Evolutionary conservation across 1,284 basidiomycete species (phyloP).

Genomic region (Leccinum ambiguum): DNA sequence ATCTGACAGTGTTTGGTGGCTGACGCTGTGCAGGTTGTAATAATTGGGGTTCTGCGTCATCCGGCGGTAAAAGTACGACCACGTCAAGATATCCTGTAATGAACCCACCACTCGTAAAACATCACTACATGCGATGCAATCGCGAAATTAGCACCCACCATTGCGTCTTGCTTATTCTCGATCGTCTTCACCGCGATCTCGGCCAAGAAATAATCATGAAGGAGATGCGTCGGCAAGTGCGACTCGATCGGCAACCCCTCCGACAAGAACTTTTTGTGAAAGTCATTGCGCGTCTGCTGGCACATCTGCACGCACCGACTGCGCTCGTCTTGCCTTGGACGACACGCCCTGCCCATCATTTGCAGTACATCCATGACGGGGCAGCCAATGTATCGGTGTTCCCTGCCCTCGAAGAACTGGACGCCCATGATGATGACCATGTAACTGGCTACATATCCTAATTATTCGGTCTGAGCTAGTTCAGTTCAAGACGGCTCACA

Average conservation of each 20-base stretch:
- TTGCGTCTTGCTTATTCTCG: constrained; percentile 50
- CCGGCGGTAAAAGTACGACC: constrained; percentile 96
- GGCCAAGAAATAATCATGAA: constrained; percentile 95
- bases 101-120: background rate
- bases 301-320: constrained; percentile 59
- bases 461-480: background rate
- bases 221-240: constrained; percentile 81
- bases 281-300: constrained; percentile 48
- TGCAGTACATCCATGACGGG: constrained; percentile 97
- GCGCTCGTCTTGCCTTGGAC: constrained; percentile 82
- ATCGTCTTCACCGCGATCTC: constrained; percentile 95
- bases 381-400: constrained; percentile 88
- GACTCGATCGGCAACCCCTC: constrained; percentile 55
- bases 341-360: constrained; percentile 97
- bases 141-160: constrained; percentile 50
- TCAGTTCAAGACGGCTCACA: no score
- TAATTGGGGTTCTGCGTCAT: constrained; percentile 97
- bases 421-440: constrained; percentile 99
- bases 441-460: constrained; percentile 91
- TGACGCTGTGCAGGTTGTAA: constrained; percentile 93
- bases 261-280: constrained; percentile 95
- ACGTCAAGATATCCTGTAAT: constrained; percentile 83
- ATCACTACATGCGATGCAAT: background rate
- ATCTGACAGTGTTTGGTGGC: constrained; percentile 90
- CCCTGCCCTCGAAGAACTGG: constrained; percentile 93